phyloP scores from a whole-genome alignment of 1,284 basidiomycete species.

The Marasmius fiardii region DNA sequence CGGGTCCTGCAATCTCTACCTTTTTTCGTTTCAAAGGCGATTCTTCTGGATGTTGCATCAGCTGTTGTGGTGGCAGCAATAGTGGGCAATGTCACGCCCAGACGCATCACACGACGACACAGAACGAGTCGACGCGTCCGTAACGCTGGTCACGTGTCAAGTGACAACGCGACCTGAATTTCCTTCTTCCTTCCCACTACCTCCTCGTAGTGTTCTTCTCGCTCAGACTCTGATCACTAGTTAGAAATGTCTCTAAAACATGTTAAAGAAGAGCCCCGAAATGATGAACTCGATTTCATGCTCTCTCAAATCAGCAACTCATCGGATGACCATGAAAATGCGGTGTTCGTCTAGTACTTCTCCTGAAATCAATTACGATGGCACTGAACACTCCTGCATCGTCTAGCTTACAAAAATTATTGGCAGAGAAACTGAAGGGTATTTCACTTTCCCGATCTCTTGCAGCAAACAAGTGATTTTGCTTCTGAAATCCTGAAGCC shows the following conservation, averaged over 20 bases:
- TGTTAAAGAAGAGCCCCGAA: not conserved
- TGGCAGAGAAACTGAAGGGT: not conserved
- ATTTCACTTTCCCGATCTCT: not conserved
- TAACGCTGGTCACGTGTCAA: not conserved
- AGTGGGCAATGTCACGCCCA: not conserved
- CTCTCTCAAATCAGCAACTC: not conserved
- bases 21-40: not conserved
- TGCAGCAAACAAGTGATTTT: not conserved
- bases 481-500: not conserved
- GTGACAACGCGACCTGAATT: not conserved
- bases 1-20: not conserved
- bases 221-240: not conserved
- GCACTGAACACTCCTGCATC: not conserved
- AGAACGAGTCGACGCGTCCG: not conserved
- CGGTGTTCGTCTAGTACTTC: not conserved
- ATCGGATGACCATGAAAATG: not conserved
- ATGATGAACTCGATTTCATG: not conserved
- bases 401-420: not conserved
- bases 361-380: not conserved
- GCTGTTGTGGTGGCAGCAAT: not conserved
- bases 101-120: not conserved
- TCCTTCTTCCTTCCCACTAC: not conserved
- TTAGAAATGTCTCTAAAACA: not conserved
- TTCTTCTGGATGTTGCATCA: not conserved
- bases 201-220: not conserved